Evolutionary conservation across 176 grass and related monocot species (phyloP).

Genomic region (Bromus sterilis): DNA sequence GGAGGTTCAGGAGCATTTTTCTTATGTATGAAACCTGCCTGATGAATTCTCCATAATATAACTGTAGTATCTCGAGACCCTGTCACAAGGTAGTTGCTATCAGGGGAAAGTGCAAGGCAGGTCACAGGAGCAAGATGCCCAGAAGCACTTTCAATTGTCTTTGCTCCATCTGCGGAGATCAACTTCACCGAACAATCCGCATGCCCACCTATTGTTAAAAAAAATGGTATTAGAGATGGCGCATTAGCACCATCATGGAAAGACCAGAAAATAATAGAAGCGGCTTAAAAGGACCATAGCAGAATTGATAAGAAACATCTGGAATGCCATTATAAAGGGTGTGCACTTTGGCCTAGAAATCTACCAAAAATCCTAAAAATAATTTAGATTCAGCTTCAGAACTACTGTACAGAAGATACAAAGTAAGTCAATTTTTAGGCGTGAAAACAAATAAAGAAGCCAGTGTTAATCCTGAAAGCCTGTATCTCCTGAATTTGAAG

Average conservation of each 20-base stretch:
- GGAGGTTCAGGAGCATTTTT: constrained; percentile 60
- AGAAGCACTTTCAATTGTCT: constrained; percentile 76
- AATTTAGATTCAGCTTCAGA: constrained; percentile 11
- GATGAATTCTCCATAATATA: constrained; percentile 87
- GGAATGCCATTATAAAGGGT: background rate
- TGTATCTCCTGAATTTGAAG: constrained; percentile 1
- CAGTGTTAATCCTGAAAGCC: background rate
- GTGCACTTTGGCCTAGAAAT: background rate
- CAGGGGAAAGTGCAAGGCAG: constrained; percentile 71
- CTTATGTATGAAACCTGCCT: constrained; percentile 41
- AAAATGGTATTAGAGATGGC: constrained; percentile 20
- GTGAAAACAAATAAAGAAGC: background rate
- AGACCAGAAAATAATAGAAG: constrained; percentile 9
- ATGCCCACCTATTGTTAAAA: constrained; percentile 72
- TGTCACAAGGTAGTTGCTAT: constrained; percentile 85
- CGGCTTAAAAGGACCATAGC: background rate
- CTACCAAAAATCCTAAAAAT: background rate
- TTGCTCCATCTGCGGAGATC: constrained; percentile 78
- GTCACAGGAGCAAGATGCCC: constrained; percentile 91
- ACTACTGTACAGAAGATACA: constrained; percentile 1
- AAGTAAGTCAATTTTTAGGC: background rate
- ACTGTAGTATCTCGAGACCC: constrained; percentile 89
- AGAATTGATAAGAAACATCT: background rate
- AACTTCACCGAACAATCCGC: constrained; percentile 89
- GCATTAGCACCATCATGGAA: background rate